phyloP scores from a whole-genome alignment of 352 stramenopile species.

The Phytophthora sp. region DNA sequence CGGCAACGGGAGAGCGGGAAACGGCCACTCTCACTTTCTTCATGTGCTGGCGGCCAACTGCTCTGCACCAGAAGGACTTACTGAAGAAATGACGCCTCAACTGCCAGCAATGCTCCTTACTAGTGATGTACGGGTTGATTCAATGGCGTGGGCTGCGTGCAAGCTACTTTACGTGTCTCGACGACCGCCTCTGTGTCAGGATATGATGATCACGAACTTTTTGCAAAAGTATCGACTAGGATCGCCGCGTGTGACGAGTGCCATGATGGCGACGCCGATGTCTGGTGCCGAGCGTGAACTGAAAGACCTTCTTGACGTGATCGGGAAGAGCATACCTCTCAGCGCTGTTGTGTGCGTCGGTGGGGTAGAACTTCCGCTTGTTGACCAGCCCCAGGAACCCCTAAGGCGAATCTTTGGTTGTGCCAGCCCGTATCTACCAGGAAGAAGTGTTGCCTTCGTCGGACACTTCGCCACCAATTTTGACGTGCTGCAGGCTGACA shows the following conservation, averaged over 20 bases:
- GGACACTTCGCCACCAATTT: slow-evolving; percentile 43
- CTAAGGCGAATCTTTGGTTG: slow-evolving; percentile 47
- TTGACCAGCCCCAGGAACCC: slow-evolving; percentile 5
- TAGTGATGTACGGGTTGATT: slow-evolving; percentile 47
- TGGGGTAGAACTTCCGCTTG: slow-evolving; percentile 32
- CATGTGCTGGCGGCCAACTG: slow-evolving; percentile 39
- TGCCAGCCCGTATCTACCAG: slow-evolving; percentile 28
- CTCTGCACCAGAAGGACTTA: slow-evolving; percentile 16
- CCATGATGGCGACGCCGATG: slow-evolving; percentile 36
- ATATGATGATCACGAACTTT: slow-evolving; percentile 48
- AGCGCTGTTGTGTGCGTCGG: slow-evolving; percentile 45
- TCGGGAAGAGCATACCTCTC: slow-evolving; percentile 49
- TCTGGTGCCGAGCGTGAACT: slow-evolving; percentile 44
- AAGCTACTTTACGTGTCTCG: slow-evolving; percentile 44
- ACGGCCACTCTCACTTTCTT: slow-evolving; percentile 34
- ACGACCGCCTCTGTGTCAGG: slow-evolving; percentile 46
- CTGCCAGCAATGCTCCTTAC: slow-evolving; percentile 36
- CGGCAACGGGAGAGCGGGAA: slow-evolving; percentile 12
- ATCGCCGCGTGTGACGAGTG: slow-evolving; percentile 23
- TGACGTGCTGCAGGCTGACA: slow-evolving; percentile 36
- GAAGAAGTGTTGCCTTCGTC: slow-evolving; percentile 42
- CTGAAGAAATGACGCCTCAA: slow-evolving; percentile 16
- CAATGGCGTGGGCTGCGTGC: slow-evolving; percentile 58
- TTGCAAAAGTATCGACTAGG: slow-evolving; percentile 41
- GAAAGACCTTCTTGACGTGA: slow-evolving; percentile 37